These are phyloP conservation scores for Primulina tabacum DNA, from an alignment of 257 asterid species.

Conservation along the genomic window DNA sequence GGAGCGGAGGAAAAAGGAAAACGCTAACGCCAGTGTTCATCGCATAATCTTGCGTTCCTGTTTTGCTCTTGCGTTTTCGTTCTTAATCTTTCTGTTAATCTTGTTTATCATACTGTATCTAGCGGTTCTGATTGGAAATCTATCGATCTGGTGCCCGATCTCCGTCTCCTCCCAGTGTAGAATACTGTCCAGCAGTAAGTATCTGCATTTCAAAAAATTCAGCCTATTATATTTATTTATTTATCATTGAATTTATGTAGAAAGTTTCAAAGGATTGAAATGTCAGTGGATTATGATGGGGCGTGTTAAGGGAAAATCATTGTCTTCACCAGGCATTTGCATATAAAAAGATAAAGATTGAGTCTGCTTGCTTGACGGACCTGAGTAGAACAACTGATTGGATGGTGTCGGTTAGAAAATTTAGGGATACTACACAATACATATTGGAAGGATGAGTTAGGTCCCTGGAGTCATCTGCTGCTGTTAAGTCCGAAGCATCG, in stretches of 20 bases:
- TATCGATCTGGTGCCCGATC: constrained; percentile 78
- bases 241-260: neutral
- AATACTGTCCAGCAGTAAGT: constrained; percentile 84
- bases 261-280: neutral
- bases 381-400: constrained; percentile 5
- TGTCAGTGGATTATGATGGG: neutral
- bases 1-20: constrained; percentile 31
- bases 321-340: constrained; percentile 9
- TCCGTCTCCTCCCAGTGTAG: constrained; percentile 79
- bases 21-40: constrained; percentile 23
- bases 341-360: constrained; percentile 8
- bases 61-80: constrained; percentile 35
- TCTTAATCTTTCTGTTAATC: constrained; percentile 38
- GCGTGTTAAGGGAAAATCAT: constrained; percentile 17
- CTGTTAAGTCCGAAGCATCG: neutral
- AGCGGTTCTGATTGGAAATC: constrained; percentile 58
- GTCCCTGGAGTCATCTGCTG: neutral
- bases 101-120: constrained; percentile 50
- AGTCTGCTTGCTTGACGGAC: constrained; percentile 5
- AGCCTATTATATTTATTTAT: neutral
- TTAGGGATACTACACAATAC: neutral
- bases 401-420: neutral
- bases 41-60: constrained; percentile 43
- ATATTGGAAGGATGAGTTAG: neutral
- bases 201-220: neutral